These are phyloP conservation scores for Fusarium sublunatum DNA, from an alignment of 2,329 filamentous ascomycete species.

Conservation along the genomic window DNA sequence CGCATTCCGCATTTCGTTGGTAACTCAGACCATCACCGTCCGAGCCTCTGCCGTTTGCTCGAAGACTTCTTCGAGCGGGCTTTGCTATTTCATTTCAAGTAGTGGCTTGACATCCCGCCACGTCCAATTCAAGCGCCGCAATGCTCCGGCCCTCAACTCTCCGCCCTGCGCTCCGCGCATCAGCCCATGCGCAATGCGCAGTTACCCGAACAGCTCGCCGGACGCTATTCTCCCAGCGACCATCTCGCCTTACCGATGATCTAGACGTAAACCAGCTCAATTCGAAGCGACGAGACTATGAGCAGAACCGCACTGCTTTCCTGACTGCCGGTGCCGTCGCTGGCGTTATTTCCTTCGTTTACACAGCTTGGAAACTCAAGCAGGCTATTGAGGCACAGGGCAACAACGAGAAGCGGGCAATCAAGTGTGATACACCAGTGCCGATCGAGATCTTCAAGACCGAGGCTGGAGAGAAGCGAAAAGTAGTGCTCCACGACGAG, in stretches of 20 bases:
- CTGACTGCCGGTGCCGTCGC: conserved; percentile 62
- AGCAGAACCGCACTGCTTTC: conserved; percentile 63
- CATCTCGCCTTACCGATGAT: conserved; percentile 57
- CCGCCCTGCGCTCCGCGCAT: conserved; percentile 46
- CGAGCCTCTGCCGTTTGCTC: background rate
- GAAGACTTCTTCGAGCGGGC: conserved; percentile 12
- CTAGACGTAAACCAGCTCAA: conserved; percentile 63
- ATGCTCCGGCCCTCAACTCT: conserved; percentile 50
- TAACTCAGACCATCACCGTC: conserved; percentile 21
- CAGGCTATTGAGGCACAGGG: conserved; percentile 50
- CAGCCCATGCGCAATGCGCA: conserved; percentile 41
- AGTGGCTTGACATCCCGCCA: conserved; percentile 5
- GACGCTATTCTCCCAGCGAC: conserved; percentile 47
- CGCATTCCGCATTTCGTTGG: conserved; percentile 10
- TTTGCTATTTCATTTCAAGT: background rate
- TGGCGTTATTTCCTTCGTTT: conserved; percentile 62
- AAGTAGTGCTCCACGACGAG: conserved; percentile 72
- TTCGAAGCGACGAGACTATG: conserved; percentile 60
- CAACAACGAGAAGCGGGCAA: conserved; percentile 55
- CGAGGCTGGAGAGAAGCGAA: conserved; percentile 63
- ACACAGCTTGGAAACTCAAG: conserved; percentile 65
- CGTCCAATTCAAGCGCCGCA: conserved; percentile 8
- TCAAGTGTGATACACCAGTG: conserved; percentile 55
- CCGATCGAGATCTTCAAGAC: conserved; percentile 60
- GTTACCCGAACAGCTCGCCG: conserved; percentile 40